A percentile compares a stretch with the other conserved stretches of the same genome.
Conservation (phyloP, 2,329 filamentous ascomycete species). For the Pyrenophora graminea region DNA sequence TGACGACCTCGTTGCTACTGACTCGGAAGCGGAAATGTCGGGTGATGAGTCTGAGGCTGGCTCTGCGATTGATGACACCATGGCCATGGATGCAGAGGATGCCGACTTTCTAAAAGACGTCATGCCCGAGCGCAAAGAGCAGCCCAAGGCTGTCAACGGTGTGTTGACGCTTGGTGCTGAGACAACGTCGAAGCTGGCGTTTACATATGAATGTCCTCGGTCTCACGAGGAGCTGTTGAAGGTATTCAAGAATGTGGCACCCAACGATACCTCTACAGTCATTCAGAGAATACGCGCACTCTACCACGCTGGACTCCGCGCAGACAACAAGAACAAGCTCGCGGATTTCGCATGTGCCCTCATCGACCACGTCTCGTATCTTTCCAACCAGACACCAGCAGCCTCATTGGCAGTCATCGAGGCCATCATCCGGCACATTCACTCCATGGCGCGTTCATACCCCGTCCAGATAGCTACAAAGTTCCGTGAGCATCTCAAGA, state of each 20-base stretch:
- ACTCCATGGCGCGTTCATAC: slow-evolving; percentile 87
- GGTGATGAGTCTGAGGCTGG: slow-evolving; percentile 36
- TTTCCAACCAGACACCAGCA: slow-evolving; percentile 56
- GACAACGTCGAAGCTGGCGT: slow-evolving; percentile 65
- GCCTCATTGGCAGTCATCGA: slow-evolving; percentile 73
- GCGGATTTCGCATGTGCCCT: slow-evolving; percentile 68
- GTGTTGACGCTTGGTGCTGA: slow-evolving; percentile 49
- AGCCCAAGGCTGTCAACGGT: slow-evolving; percentile 44
- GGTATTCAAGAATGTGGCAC: slow-evolving; percentile 64
- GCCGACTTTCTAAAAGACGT: slow-evolving; percentile 54
- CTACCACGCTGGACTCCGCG: slow-evolving; percentile 86
- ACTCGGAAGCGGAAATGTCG: slow-evolving; percentile 59
- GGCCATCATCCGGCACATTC: slow-evolving; percentile 82
- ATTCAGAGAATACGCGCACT: slow-evolving; percentile 88
- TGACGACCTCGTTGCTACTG: slow-evolving; percentile 82
- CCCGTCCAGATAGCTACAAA: slow-evolving; percentile 75
- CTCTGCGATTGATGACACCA: slow-evolving; percentile 43
- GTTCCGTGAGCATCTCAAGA: slow-evolving; percentile 73
- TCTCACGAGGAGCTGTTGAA: slow-evolving; percentile 73
- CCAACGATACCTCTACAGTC: slow-evolving; percentile 72
- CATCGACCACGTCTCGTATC: slow-evolving; percentile 67
- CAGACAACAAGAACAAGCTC: slow-evolving; percentile 83
- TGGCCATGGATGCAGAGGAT: slow-evolving; percentile 53
- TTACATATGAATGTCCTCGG: slow-evolving; percentile 83
- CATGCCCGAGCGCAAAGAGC: slow-evolving; percentile 37